Evolutionary conservation across 2,329 filamentous ascomycete genomes (phyloP).

Genomic region (Colletotrichum sp.): DNA sequence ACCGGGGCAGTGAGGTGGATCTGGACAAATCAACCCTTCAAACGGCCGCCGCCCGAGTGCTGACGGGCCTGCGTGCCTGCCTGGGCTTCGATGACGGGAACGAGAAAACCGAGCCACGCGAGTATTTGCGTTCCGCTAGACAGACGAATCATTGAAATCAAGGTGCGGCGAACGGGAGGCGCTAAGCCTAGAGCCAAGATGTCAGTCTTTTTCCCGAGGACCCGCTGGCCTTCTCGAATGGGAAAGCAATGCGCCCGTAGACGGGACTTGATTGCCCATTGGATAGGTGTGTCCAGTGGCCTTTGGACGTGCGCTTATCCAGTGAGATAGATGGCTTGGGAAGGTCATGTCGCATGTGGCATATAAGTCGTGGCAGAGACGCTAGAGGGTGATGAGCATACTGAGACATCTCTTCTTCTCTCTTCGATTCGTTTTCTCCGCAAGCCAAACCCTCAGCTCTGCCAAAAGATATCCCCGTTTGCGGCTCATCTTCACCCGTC

Average conservation of each 20-base stretch:
- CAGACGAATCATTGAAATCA: background rate
- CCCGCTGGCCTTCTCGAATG: slow-evolving; percentile 2
- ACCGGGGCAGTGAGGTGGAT: background rate
- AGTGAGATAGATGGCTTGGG: background rate
- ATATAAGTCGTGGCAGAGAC: background rate
- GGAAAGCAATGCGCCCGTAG: slow-evolving; percentile 9
- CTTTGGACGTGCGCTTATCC: background rate
- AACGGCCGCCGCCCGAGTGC: background rate
- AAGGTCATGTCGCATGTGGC: background rate
- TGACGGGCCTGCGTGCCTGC: background rate
- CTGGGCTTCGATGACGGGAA: background rate
- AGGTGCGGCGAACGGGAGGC: background rate
- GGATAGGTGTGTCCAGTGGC: background rate
- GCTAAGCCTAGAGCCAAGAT: slow-evolving; percentile 12
- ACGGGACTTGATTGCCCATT: background rate
- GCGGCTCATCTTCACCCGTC: background rate
- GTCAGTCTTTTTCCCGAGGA: slow-evolving; percentile 1
- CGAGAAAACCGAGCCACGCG: slow-evolving; percentile 2
- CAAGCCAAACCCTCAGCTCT: background rate
- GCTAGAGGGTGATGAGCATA: background rate
- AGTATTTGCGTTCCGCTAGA: background rate
- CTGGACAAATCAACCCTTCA: background rate
- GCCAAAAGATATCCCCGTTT: background rate
- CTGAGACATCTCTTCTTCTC: background rate
- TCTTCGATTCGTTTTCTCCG: background rate